Percentiles rank a stretch among this genome's conserved stretches.
Conservation (phyloP, 2,329 filamentous ascomycete genomes). For the Fusarium sp. region DNA sequence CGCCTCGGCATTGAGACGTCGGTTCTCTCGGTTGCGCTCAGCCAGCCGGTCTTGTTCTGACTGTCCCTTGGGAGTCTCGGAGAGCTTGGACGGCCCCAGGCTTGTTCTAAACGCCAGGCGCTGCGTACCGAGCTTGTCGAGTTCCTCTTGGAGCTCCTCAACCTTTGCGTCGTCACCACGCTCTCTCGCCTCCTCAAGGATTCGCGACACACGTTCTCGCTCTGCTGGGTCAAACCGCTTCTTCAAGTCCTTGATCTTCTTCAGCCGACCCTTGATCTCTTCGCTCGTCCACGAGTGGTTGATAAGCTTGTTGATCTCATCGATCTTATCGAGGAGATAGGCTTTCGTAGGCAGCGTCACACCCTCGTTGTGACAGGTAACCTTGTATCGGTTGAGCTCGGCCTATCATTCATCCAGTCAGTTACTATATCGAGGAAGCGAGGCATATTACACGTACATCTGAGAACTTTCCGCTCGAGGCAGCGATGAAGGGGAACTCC, state of each 20-base stretch:
- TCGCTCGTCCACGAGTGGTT: slow-evolving; percentile 85
- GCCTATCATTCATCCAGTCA: slow-evolving; percentile 59
- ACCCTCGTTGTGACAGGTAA: slow-evolving; percentile 78
- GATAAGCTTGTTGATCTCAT: slow-evolving; percentile 83
- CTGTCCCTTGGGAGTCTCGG: slow-evolving; percentile 59
- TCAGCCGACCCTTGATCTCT: slow-evolving; percentile 84
- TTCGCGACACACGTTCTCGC: slow-evolving; percentile 73
- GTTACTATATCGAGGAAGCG: neutral
- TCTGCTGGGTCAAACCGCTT: slow-evolving; percentile 75
- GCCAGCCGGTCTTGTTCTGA: slow-evolving; percentile 86
- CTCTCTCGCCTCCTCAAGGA: slow-evolving; percentile 74
- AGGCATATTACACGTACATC: slow-evolving; percentile 67
- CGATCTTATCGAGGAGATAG: slow-evolving; percentile 76
- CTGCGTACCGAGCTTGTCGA: slow-evolving; percentile 73
- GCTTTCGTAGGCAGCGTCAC: slow-evolving; percentile 80
- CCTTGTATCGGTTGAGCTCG: slow-evolving; percentile 86
- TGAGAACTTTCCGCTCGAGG: slow-evolving; percentile 87
- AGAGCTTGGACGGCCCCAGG: slow-evolving; percentile 66
- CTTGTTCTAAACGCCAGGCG: slow-evolving; percentile 81
- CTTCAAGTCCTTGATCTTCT: slow-evolving; percentile 75
- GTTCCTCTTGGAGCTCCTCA: slow-evolving; percentile 67
- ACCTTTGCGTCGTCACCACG: slow-evolving; percentile 71
- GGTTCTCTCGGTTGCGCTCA: slow-evolving; percentile 85
- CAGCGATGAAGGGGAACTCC: slow-evolving; percentile 90
- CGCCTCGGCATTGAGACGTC: slow-evolving; percentile 85